A percentile compares a stretch with the other conserved stretches of the same genome.
phyloP scores from a whole-genome alignment of 495 filamentous ascomycete species.

The Polyplosphaeria fusca region DNA sequence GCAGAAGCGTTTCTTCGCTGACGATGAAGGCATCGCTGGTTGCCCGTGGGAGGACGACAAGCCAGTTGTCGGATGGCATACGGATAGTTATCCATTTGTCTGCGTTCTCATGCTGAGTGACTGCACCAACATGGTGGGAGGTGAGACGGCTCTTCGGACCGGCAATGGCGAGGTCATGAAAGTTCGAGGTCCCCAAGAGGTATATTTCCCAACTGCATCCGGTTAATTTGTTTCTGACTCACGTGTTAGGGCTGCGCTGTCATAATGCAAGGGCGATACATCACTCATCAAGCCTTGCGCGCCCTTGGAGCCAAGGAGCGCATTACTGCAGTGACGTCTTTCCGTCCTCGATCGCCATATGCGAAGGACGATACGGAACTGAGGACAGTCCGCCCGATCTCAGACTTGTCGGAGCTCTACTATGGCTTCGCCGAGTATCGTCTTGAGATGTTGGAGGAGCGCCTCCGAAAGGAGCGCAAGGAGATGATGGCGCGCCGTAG shows the following conservation, averaged over 20 bases:
- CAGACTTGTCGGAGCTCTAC: conserved; percentile 65
- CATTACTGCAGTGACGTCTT: conserved; percentile 71
- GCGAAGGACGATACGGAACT: conserved; percentile 65
- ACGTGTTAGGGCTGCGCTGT: conserved; percentile 59
- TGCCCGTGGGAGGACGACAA: conserved; percentile 59
- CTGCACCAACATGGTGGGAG: conserved; percentile 65
- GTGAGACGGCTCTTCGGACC: conserved; percentile 65
- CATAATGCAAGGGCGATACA: conserved; percentile 69
- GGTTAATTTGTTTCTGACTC: conserved; percentile 1
- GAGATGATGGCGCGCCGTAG: conserved; percentile 33
- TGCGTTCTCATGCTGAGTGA: conserved; percentile 76
- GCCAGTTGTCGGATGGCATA: conserved; percentile 70
- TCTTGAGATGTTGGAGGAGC: conserved; percentile 65
- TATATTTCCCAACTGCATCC: conserved; percentile 34
- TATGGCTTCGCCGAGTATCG: conserved; percentile 68
- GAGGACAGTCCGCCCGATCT: conserved; percentile 63
- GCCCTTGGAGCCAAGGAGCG: conserved; percentile 63
- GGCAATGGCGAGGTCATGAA: conserved; percentile 62
- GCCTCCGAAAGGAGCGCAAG: conserved; percentile 42
- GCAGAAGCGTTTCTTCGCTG: conserved; percentile 43
- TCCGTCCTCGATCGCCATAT: conserved; percentile 58
- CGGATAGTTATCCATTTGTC: conserved; percentile 72
- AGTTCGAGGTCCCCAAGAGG: conserved; percentile 65
- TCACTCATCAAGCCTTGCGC: conserved; percentile 65
- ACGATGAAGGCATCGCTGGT: conserved; percentile 50